Conservation (phyloP, 148 eudicot genomes). For the Mesembryanthemum crystallinum region DNA sequence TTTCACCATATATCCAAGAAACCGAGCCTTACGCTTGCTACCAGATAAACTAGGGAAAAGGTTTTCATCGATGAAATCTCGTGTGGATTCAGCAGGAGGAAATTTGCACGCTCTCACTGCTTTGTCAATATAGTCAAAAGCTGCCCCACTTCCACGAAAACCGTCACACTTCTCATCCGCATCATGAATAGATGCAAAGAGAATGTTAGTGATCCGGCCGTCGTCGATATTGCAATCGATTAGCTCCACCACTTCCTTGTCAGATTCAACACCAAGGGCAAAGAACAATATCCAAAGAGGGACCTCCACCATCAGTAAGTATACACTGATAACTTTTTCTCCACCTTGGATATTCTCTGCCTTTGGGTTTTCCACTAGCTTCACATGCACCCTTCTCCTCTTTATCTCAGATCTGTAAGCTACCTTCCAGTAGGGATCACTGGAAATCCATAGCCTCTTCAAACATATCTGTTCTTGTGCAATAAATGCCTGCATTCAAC, state of each 20-base stretch:
- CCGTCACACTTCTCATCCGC: slow-evolving; percentile 67
- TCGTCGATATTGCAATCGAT: slow-evolving; percentile 59
- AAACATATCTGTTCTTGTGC: slow-evolving; percentile 91
- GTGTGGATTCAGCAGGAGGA: slow-evolving; percentile 66
- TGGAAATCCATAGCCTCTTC: slow-evolving; percentile 70
- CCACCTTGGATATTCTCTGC: slow-evolving; percentile 54
- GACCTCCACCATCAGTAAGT: slow-evolving; percentile 53
- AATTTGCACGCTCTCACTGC: slow-evolving; percentile 46
- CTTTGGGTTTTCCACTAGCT: slow-evolving; percentile 57
- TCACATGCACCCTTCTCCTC: slow-evolving; percentile 62
- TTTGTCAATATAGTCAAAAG: slow-evolving; percentile 44
- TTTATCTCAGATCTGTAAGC: slow-evolving; percentile 57
- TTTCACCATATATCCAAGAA: slow-evolving; percentile 85
- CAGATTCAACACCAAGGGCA: slow-evolving; percentile 75
- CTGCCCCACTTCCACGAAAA: slow-evolving; percentile 47
- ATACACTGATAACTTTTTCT: slow-evolving; percentile 57
- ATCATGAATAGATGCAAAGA: slow-evolving; percentile 77
- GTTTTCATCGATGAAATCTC: slow-evolving; percentile 39
- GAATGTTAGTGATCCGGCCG: slow-evolving; percentile 56
- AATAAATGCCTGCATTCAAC: slow-evolving; percentile 64
- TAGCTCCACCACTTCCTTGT: slow-evolving; percentile 66
- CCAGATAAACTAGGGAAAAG: slow-evolving; percentile 68
- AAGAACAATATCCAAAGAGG: slow-evolving; percentile 90
- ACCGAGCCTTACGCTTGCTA: slow-evolving; percentile 66
- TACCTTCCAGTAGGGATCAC: slow-evolving; percentile 62